A percentile compares a stretch with the other conserved stretches of the same genome.
These are phyloP conservation scores for Diaporthe sp. DNA, from an alignment of 2,329 filamentous ascomycete species.

Conservation along the genomic window DNA sequence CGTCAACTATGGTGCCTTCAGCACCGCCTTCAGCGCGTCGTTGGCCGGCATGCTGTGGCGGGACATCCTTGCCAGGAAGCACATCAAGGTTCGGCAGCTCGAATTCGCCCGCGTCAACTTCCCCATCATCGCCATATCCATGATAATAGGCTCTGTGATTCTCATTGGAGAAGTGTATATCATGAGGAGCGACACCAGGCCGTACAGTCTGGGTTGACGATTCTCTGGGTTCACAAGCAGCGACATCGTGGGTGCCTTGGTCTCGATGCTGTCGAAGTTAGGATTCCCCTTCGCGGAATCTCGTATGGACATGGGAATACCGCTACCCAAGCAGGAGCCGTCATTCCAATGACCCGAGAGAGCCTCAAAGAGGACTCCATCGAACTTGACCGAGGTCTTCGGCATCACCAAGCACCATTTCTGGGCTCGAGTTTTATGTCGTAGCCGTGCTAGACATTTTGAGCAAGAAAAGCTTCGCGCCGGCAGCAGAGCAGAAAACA, in stretches of 20 bases:
- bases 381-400: background rate
- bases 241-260: background rate
- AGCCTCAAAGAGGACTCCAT: background rate
- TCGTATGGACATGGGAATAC: background rate
- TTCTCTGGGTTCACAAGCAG: background rate
- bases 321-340: background rate
- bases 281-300: background rate
- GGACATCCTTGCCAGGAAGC: constrained; percentile 77
- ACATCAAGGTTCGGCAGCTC: constrained; percentile 72
- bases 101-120: constrained; percentile 79
- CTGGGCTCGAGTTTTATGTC: background rate
- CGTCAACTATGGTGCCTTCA: constrained; percentile 82
- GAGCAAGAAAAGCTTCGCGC: constrained; percentile 1
- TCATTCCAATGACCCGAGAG: background rate
- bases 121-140: constrained; percentile 78
- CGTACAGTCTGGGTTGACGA: constrained; percentile 50
- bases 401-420: background rate
- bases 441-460: background rate
- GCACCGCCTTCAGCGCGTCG: constrained; percentile 78
- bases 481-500: background rate
- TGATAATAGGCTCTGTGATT: constrained; percentile 73
- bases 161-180: constrained; percentile 76
- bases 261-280: background rate
- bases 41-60: constrained; percentile 80
- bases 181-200: constrained; percentile 54